Evolutionary conservation across 169 alveolate species (phyloP), one percentile per base, ranked within the genome.

Genomic region (Plasmodium cynomolgi): DNA sequence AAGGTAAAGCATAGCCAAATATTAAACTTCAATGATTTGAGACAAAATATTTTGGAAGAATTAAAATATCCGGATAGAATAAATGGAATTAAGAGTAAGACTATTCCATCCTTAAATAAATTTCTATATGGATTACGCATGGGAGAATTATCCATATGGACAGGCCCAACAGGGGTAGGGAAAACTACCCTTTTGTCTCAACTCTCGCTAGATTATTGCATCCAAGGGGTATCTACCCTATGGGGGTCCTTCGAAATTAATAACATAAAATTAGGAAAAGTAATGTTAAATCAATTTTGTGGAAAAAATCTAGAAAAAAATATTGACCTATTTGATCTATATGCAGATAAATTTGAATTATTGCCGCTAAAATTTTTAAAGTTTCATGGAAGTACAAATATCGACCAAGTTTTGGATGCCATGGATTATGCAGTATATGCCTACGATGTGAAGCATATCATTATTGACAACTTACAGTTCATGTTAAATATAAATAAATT

Each of bases 151-250:
- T 96, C 99, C 17, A 96, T 98, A 29, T 96, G 99, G 96, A 98
- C 99, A 11, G 99, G 99, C n/a, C 97, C 98, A 1, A 98, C 99
- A 13, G 99, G 99, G 11, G 96, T 98, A n/a, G 99, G 99, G 71
- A 98, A 98, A 96, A 98, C 99, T 2, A 98, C 99, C 1, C 96
- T 98, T 7, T 95, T 98, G 26, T 97, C 99, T 17, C 98, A 98
- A 85, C 86, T 98, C 0, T 98, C 99, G 0, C 92, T 98, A 39
- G 99, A 98, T 95, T 98, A 98, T 85, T 96, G 99, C 73, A 73
- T 93, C 58, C 97, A 98, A 91, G 98, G 99, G 31, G 97, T 98
- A 17, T 97, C 99, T 44, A 98, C 99, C 17, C 97, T 98, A 23
- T 98, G 99, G 99, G 99, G 99, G 3, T 97, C 99, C 83, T 98